Conservation (phyloP, 805 yeast genomes). For the Yarrowia bubula region DNA sequence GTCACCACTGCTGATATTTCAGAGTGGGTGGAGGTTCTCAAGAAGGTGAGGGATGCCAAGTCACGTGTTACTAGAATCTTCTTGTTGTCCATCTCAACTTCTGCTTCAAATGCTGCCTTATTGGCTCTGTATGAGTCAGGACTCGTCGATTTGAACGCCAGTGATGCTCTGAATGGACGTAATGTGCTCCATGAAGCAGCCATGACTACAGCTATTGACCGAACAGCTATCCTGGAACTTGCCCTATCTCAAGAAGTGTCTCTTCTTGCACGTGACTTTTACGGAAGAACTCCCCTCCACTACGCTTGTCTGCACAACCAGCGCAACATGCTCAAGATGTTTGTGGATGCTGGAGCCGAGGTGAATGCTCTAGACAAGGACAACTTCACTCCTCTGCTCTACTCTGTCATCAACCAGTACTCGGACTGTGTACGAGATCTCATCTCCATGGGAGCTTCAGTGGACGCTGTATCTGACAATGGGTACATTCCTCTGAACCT, state of each 20-base stretch:
- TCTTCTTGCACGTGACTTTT: constrained; percentile 39
- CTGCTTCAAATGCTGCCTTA: constrained; percentile 62
- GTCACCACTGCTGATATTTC: constrained; percentile 42
- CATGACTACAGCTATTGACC: constrained; percentile 32
- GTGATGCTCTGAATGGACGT: constrained; percentile 71
- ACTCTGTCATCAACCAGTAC: constrained; percentile 71
- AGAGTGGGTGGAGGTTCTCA: constrained; percentile 48
- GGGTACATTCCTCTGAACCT: constrained; percentile 64
- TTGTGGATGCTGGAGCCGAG: constrained; percentile 44
- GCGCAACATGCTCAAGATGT: constrained; percentile 44
- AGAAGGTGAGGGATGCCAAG: constrained; percentile 43
- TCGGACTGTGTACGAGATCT: constrained; percentile 53
- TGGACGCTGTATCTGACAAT: constrained; percentile 42
- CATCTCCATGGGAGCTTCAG: constrained; percentile 47
- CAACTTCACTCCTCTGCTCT: constrained; percentile 69
- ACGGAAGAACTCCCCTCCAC: constrained; percentile 80
- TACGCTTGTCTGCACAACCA: constrained; percentile 66
- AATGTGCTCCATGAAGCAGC: constrained; percentile 71
- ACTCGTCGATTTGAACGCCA: constrained; percentile 58
- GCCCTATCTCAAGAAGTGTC: constrained; percentile 37
- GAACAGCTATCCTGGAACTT: constrained; percentile 38
- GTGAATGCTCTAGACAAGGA: constrained; percentile 43
- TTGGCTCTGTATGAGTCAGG: constrained; percentile 48
- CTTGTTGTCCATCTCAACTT: constrained; percentile 60
- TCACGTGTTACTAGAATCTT: constrained; percentile 67